Conservation (phyloP, 1,284 basidiomycete species). For the Ustanciosporium gigantosporum region DNA sequence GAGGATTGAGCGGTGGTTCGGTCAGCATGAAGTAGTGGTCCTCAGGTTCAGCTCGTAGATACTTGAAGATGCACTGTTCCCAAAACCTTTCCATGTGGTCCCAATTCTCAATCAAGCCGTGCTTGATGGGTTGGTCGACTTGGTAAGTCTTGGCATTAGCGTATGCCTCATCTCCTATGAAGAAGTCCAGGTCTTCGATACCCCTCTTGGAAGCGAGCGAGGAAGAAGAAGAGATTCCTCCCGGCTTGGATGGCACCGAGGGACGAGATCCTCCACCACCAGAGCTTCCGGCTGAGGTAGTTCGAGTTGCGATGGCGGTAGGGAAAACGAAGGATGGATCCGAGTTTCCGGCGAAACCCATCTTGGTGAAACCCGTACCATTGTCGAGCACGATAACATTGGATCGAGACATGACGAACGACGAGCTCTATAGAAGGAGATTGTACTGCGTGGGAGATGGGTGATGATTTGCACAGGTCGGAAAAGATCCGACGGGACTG, state of each 20-base stretch:
- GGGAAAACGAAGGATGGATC: slow-evolving; percentile 81
- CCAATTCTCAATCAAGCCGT: slow-evolving; percentile 99
- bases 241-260: slow-evolving; percentile 77
- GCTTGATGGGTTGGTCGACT: slow-evolving; percentile 93
- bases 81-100: slow-evolving; percentile 99
- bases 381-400: slow-evolving; percentile 70
- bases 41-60: slow-evolving; percentile 95
- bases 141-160: slow-evolving; percentile 89
- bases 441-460: no score
- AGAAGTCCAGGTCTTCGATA: slow-evolving; percentile 98
- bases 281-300: slow-evolving; percentile 36
- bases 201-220: slow-evolving; percentile 90
- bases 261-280: slow-evolving; percentile 66
- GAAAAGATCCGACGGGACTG: no score
- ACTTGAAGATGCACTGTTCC: slow-evolving; percentile 99
- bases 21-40: slow-evolving; percentile 98
- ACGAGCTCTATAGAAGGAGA: no score
- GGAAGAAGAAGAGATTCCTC: slow-evolving; percentile 49
- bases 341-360: slow-evolving; percentile 97
- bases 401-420: slow-evolving; percentile 52
- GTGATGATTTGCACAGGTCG: no score
- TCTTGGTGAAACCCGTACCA: slow-evolving; percentile 96
- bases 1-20: slow-evolving; percentile 95
- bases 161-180: slow-evolving; percentile 96
- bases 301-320: slow-evolving; percentile 59